Evolutionary conservation across 129 eudicot genomes (phyloP).

Genomic region (Flaveria trinervia): DNA sequence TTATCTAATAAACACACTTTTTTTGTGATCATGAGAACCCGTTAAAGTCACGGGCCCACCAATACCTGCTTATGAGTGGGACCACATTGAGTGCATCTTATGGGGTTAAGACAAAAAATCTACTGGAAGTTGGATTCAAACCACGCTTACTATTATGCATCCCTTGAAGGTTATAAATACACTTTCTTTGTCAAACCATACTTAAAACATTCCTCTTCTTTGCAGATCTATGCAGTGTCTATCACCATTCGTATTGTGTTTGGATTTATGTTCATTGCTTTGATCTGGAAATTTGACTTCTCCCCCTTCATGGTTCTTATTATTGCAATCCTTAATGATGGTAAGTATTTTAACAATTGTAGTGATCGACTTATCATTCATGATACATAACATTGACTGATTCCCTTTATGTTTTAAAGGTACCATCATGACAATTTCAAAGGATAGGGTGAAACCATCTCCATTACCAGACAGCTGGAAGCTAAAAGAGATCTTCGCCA

Average conservation of each 20-base stretch:
- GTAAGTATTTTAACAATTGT: not conserved
- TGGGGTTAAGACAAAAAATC: not conserved
- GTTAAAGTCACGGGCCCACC: not conserved
- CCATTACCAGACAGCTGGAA: slow-evolving; percentile 14
- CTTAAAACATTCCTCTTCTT: not conserved
- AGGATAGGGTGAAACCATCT: slow-evolving; percentile 20
- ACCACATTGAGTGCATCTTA: not conserved
- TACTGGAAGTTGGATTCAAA: no score
- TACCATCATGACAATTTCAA: slow-evolving; percentile 21
- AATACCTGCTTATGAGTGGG: not conserved
- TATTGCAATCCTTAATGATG: slow-evolving; percentile 14
- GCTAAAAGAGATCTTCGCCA: slow-evolving; percentile 22
- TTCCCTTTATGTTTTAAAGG: slow-evolving; percentile 1
- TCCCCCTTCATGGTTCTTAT: slow-evolving; percentile 19
- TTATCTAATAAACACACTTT: not conserved
- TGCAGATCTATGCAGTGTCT: slow-evolving; percentile 17
- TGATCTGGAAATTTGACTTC: slow-evolving; percentile 16
- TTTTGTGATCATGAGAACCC: not conserved
- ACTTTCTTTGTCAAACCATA: not conserved
- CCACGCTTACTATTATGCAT: no score
- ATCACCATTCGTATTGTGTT: slow-evolving; percentile 19
- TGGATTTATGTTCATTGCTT: slow-evolving; percentile 11
- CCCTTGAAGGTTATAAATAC: not conserved
- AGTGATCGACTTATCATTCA: not conserved
- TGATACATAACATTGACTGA: not conserved